phyloP scores from a whole-genome alignment of 257 asterid species.

The Thymus mandschuricus region DNA sequence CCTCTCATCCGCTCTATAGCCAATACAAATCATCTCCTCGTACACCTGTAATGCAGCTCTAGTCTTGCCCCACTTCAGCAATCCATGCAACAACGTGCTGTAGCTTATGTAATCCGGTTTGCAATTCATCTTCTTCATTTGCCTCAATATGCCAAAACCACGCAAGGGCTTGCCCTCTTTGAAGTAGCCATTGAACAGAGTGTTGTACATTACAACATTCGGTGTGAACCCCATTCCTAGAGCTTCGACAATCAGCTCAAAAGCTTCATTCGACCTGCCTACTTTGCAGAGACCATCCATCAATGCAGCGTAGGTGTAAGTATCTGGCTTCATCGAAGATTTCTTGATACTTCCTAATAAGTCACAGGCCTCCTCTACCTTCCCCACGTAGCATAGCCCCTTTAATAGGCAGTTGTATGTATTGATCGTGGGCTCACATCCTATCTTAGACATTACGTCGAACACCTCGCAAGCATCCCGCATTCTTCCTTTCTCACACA shows the following conservation, averaged over 20 bases:
- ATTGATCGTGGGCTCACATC: slow-evolving; percentile 72
- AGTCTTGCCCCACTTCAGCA: slow-evolving; percentile 73
- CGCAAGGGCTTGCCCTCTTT: slow-evolving; percentile 73
- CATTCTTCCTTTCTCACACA: slow-evolving; percentile 61
- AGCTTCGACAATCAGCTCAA: slow-evolving; percentile 65
- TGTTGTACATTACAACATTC: slow-evolving; percentile 64
- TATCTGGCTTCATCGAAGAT: slow-evolving; percentile 54
- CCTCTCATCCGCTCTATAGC: slow-evolving; percentile 62
- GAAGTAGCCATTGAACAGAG: slow-evolving; percentile 71
- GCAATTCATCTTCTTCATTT: slow-evolving; percentile 58
- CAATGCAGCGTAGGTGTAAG: slow-evolving; percentile 69
- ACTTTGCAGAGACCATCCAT: slow-evolving; percentile 90
- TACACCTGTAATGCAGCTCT: slow-evolving; percentile 48
- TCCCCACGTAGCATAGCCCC: slow-evolving; percentile 83
- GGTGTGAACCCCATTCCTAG: slow-evolving; percentile 51
- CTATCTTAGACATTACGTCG: slow-evolving; percentile 54
- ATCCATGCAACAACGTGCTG: slow-evolving; percentile 68
- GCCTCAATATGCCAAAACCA: slow-evolving; percentile 56
- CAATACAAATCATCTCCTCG: slow-evolving; percentile 49
- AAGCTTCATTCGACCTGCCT: slow-evolving; percentile 74
- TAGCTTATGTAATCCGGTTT: slow-evolving; percentile 67
- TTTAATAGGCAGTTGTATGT: slow-evolving; percentile 76
- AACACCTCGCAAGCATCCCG: slow-evolving; percentile 60
- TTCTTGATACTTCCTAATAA: slow-evolving; percentile 49
- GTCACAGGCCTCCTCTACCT: slow-evolving; percentile 71